Conservation (phyloP, 371 early-diverging fungal species). For the Lichtheimia ornata region DNA sequence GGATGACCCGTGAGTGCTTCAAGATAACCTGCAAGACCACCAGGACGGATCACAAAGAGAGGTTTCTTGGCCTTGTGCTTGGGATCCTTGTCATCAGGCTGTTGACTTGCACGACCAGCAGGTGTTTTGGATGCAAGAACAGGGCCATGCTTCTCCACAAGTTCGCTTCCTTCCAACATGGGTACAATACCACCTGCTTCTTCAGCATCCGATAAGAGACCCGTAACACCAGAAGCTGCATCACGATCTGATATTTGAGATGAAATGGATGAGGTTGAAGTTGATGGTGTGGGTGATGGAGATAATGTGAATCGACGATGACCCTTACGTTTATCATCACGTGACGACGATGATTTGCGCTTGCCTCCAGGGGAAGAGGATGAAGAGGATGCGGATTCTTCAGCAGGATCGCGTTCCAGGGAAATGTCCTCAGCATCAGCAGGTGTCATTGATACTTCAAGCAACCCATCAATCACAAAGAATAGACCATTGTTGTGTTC, state of each 20-base stretch:
- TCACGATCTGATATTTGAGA: conserved; percentile 3
- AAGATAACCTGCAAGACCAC: conserved; percentile 91
- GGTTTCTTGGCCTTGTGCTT: conserved; percentile 40
- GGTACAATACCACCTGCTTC: conserved; percentile 2
- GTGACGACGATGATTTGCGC: not conserved
- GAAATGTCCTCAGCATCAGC: conserved; percentile 37
- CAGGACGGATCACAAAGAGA: conserved; percentile 76
- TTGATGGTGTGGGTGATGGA: conserved; percentile 12
- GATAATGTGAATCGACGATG: conserved; percentile 4
- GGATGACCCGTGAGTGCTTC: conserved; percentile 89
- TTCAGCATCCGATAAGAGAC: not conserved
- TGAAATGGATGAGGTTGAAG: conserved; percentile 13
- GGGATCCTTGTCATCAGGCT: conserved; percentile 15
- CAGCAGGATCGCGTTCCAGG: conserved; percentile 7
- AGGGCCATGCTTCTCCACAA: conserved; percentile 18
- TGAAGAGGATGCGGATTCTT: not conserved
- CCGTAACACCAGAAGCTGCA: not conserved
- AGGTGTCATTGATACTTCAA: conserved; percentile 76
- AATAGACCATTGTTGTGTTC: conserved; percentile 87
- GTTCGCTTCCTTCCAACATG: not conserved
- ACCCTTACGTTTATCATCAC: conserved; percentile 5
- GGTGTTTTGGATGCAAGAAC: conserved; percentile 40
- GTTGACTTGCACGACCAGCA: conserved; percentile 29
- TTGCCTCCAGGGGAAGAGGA: conserved; percentile 1
- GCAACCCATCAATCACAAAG: conserved; percentile 88